phyloP scores from a whole-genome alignment of 441 rosid genomes.

The Melastoma candidum region DNA sequence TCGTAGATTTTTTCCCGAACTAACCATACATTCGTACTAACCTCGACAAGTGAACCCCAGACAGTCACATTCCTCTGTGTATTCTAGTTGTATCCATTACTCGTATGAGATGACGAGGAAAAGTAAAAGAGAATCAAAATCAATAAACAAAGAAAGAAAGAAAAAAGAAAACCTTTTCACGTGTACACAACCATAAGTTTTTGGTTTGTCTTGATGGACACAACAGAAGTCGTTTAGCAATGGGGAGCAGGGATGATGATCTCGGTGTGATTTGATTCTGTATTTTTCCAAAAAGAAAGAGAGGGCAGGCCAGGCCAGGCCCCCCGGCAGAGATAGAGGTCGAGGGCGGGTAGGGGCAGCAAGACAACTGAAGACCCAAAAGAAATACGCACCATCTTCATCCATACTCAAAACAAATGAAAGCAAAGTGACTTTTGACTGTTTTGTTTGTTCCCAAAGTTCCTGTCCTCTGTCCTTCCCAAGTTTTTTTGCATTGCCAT shows the following conservation, averaged over 20 bases:
- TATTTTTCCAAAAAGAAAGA: constrained; percentile 20
- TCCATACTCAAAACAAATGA: too few species aligned
- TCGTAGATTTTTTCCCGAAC: too few species aligned
- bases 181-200: constrained; percentile 2
- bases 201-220: constrained; percentile 1
- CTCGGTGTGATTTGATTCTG: constrained; percentile 24
- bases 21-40: too few species aligned
- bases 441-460: too few species aligned
- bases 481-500: too few species aligned
- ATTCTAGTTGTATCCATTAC: constrained; percentile 35
- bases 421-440: too few species aligned
- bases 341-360: too few species aligned
- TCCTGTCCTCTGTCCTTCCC: too few species aligned
- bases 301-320: too few species aligned
- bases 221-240: constrained; percentile 4
- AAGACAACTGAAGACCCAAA: too few species aligned
- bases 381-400: too few species aligned
- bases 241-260: constrained; percentile 5
- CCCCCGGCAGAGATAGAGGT: too few species aligned
- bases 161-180: neutral
- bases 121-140: neutral
- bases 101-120: neutral
- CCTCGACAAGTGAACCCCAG: neutral
- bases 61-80: constrained; percentile 21
- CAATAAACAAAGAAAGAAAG: neutral